phyloP scores from a whole-genome alignment of 257 asterid genomes.

The Ballota nigra region DNA sequence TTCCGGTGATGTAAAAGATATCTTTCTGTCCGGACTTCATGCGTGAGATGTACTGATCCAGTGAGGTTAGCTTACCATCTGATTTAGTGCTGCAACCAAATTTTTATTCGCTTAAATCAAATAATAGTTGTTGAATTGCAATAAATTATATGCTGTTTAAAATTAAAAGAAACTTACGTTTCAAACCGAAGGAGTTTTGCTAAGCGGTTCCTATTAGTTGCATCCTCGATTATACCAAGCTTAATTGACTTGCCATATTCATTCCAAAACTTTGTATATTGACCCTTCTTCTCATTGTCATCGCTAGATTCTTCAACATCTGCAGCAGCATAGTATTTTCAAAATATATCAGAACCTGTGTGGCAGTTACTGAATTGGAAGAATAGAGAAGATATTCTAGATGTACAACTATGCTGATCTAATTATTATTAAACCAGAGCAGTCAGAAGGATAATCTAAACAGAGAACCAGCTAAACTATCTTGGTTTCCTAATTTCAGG shows the following conservation, averaged over 20 bases:
- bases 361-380: background rate
- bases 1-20: conserved; percentile 83
- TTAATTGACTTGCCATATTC: conserved; percentile 93
- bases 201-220: conserved; percentile 81
- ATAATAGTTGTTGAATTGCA: background rate
- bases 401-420: background rate
- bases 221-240: conserved; percentile 91
- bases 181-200: conserved; percentile 91
- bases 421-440: background rate
- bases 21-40: conserved; percentile 91
- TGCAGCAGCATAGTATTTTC: conserved; percentile 27
- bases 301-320: conserved; percentile 75
- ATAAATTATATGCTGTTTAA: background rate
- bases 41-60: conserved; percentile 88
- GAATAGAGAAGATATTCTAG: background rate
- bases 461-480: too few relatives aligned
- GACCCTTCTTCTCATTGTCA: conserved; percentile 82
- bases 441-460: too few relatives aligned
- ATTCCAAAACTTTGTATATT: conserved; percentile 82
- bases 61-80: conserved; percentile 81
- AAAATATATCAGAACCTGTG: background rate
- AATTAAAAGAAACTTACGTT: conserved; percentile 44
- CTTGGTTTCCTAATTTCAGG: background rate
- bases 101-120: background rate
- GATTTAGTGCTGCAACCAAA: conserved; percentile 60